Percentiles rank a stretch among this genome's conserved stretches.
Conservation (phyloP, 2,329 filamentous ascomycete genomes). For the Aspergillus luchuensis region DNA sequence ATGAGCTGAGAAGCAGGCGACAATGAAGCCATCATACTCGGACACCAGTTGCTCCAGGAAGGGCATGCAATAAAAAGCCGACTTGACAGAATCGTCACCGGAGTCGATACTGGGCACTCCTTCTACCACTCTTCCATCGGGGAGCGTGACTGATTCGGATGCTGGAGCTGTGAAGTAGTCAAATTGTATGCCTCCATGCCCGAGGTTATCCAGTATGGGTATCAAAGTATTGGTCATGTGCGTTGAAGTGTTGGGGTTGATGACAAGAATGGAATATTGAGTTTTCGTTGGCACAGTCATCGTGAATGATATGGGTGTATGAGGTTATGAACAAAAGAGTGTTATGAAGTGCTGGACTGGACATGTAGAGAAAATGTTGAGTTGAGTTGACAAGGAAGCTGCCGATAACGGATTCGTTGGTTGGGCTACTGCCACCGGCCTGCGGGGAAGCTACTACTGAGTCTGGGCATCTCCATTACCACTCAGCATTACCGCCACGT, state of each 20-base stretch:
- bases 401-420: conserved; percentile 3
- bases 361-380: too few relatives aligned
- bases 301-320: neutral
- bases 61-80: conserved; percentile 63
- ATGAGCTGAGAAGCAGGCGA: conserved; percentile 88
- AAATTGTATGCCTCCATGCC: conserved; percentile 39
- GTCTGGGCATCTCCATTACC: neutral
- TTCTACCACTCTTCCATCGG: conserved; percentile 33
- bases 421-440: neutral
- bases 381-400: neutral
- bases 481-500: neutral
- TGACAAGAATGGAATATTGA: conserved; percentile 40
- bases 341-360: too few relatives aligned
- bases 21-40: conserved; percentile 70
- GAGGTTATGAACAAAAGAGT: neutral
- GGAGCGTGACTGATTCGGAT: conserved; percentile 29
- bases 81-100: conserved; percentile 65
- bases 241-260: conserved; percentile 50
- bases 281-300: conserved; percentile 12
- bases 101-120: conserved; percentile 79
- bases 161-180: conserved; percentile 45
- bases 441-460: neutral
- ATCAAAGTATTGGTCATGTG: conserved; percentile 48
- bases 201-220: conserved; percentile 42
- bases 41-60: conserved; percentile 50